Percentiles rank a stretch among this genome's conserved stretches.
Evolutionary conservation across 257 asterid genomes (phyloP).

Genomic region (Ophiorrhiza pumila): DNA sequence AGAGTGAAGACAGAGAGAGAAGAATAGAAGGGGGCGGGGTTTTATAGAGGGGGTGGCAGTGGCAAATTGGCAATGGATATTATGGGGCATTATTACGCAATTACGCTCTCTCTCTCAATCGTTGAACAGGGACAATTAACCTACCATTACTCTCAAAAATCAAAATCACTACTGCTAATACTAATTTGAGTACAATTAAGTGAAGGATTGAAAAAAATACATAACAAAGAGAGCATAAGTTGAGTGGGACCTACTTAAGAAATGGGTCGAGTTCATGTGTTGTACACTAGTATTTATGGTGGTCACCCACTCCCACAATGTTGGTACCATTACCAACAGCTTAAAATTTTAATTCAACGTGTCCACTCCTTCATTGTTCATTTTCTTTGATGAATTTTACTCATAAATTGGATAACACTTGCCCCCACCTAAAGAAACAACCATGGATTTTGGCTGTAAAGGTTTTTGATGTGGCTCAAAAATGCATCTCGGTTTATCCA

Average conservation of each 20-base stretch:
- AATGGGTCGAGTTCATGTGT: slow-evolving; percentile 6
- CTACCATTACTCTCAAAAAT: slow-evolving; percentile 17
- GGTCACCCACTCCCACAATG: not conserved
- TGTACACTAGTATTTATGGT: not conserved
- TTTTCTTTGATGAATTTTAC: too few relatives aligned
- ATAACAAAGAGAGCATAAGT: too few relatives aligned
- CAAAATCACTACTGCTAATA: too few relatives aligned
- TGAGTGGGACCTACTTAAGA: not conserved
- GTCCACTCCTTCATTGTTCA: not conserved
- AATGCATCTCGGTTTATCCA: too few relatives aligned
- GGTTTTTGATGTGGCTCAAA: too few relatives aligned
- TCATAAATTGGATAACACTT: not conserved
- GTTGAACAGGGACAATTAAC: slow-evolving; percentile 15
- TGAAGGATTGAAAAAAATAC: too few relatives aligned
- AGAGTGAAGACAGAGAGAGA: slow-evolving; percentile 1
- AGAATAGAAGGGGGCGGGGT: not conserved
- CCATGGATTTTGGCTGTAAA: too few relatives aligned
- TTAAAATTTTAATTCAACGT: not conserved
- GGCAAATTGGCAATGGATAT: too few relatives aligned
- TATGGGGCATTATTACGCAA: too few relatives aligned
- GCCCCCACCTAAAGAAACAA: too few relatives aligned
- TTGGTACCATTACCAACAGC: slow-evolving; percentile 4
- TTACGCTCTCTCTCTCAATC: not conserved
- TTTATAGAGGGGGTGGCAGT: slow-evolving; percentile 15
- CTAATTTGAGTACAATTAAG: too few relatives aligned